Evolutionary conservation across 441 rosid species (phyloP).

Genomic region (Brassica hybrid): DNA sequence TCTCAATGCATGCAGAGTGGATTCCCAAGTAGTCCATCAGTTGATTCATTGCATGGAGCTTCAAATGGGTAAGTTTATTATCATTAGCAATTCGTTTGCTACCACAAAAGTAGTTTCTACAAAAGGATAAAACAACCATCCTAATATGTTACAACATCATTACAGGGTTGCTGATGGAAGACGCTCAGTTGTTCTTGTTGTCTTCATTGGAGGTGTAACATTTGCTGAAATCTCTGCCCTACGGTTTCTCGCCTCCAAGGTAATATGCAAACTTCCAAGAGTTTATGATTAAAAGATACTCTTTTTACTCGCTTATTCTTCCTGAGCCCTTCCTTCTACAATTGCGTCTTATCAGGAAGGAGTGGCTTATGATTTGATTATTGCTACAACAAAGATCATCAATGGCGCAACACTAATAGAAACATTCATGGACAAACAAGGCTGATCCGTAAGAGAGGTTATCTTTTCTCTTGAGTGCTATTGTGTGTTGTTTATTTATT

Average conservation of each 20-base stretch:
- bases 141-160: constrained; percentile 16
- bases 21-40: constrained; percentile 70
- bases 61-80: constrained; percentile 56
- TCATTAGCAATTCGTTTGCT: constrained; percentile 4
- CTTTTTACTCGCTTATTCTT: too few relatives aligned
- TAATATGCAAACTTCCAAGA: constrained; percentile 38
- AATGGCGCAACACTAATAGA: constrained; percentile 68
- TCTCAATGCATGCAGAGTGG: constrained; percentile 58
- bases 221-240: constrained; percentile 94
- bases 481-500: constrained; percentile 53
- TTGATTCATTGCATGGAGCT: constrained; percentile 63
- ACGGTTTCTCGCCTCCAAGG: constrained; percentile 91
- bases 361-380: constrained; percentile 83
- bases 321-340: background rate
- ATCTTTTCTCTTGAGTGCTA: constrained; percentile 24
- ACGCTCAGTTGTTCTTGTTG: constrained; percentile 88
- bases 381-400: constrained; percentile 78
- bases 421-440: constrained; percentile 59
- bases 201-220: constrained; percentile 93
- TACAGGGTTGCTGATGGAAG: constrained; percentile 86
- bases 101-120: constrained; percentile 12
- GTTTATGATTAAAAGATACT: background rate
- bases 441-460: constrained; percentile 42
- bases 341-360: constrained; percentile 63
- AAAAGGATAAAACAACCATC: constrained; percentile 4